phyloP scores from a whole-genome alignment of 805 yeast genomes.

The Brettanomyces anomalus region DNA sequence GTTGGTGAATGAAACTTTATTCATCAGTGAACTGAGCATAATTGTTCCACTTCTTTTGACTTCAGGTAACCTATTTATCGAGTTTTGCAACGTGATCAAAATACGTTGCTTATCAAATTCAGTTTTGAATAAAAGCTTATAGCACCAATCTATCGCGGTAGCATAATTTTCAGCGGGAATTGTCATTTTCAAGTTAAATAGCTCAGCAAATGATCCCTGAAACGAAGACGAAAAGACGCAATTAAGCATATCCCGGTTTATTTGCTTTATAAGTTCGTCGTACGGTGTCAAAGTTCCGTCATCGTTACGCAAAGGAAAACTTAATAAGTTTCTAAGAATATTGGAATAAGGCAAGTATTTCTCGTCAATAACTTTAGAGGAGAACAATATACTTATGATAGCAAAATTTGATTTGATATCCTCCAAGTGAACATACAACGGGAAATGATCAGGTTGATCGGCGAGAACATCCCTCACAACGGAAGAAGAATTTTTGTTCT shows the following conservation, averaged over 20 bases:
- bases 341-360: constrained; percentile 55
- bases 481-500: constrained; percentile 18
- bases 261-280: constrained; percentile 65
- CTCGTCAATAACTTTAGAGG: constrained; percentile 43
- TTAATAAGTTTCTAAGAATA: constrained; percentile 48
- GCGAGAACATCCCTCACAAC: constrained; percentile 11
- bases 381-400: constrained; percentile 52
- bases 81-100: constrained; percentile 51
- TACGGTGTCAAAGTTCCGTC: constrained; percentile 53
- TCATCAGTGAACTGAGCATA: constrained; percentile 56
- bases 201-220: constrained; percentile 55
- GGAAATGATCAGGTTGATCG: constrained; percentile 40
- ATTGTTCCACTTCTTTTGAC: constrained; percentile 52
- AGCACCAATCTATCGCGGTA: constrained; percentile 71
- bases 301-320: constrained; percentile 59
- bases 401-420: constrained; percentile 73
- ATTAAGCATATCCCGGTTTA: constrained; percentile 67
- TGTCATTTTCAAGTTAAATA: constrained; percentile 51
- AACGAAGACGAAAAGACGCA: constrained; percentile 48
- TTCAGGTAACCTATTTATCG: constrained; percentile 49
- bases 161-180: constrained; percentile 54
- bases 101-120: constrained; percentile 69
- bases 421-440: constrained; percentile 71
- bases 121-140: constrained; percentile 52
- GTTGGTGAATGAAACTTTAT: constrained; percentile 36